phyloP scores from a whole-genome alignment of 2,329 filamentous ascomycete species.

The Xylariales sp. region DNA sequence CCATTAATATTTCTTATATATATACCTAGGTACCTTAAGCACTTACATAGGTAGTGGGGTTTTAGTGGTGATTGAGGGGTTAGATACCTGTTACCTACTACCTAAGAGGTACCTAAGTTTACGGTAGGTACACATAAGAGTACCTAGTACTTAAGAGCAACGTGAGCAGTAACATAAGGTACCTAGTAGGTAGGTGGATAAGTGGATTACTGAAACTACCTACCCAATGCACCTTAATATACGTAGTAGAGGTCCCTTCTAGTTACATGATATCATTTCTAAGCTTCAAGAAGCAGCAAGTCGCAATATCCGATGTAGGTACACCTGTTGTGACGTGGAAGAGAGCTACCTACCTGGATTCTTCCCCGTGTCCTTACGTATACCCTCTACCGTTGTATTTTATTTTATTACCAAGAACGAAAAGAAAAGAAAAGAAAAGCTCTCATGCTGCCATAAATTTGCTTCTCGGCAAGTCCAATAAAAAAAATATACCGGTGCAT shows the following conservation, averaged over 20 bases:
- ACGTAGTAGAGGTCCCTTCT: too few relatives aligned
- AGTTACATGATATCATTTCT: constrained; percentile 30
- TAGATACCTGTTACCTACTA: not conserved
- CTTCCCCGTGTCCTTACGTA: not conserved
- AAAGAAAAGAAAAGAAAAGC: not conserved
- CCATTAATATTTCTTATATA: too few relatives aligned
- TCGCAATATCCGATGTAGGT: not conserved
- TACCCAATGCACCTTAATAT: not conserved
- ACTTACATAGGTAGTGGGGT: not conserved
- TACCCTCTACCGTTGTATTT: not conserved
- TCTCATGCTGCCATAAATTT: not conserved
- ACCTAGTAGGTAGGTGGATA: too few relatives aligned
- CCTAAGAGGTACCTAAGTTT: not conserved
- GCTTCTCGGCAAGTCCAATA: too few relatives aligned
- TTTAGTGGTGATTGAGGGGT: constrained; percentile 1
- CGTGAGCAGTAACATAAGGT: too few relatives aligned
- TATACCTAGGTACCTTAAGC: too few relatives aligned
- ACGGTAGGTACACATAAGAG: too few relatives aligned
- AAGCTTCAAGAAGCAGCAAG: constrained; percentile 9
- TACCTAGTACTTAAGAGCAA: too few relatives aligned
- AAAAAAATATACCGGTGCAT: not conserved
- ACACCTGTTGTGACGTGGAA: too few relatives aligned
- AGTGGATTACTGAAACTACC: too few relatives aligned
- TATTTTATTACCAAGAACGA: too few relatives aligned
- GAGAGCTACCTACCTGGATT: too few relatives aligned